Evolutionary conservation across 2,329 filamentous ascomycete genomes (phyloP).

Genomic region (Xenoacremonium recifei): DNA sequence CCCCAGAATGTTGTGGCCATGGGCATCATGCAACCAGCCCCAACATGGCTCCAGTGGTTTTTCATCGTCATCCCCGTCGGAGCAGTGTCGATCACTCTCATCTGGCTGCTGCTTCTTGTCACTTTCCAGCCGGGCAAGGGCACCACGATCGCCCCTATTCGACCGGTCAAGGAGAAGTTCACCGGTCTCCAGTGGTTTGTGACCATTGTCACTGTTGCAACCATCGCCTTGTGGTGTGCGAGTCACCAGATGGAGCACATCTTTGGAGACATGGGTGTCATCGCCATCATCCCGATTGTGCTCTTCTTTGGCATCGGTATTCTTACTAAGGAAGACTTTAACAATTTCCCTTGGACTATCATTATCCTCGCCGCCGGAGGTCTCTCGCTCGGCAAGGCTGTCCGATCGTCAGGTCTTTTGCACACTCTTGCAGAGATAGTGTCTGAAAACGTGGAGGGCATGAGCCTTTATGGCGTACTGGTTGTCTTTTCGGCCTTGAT

Average conservation of each 20-base stretch:
- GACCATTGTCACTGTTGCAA: slow-evolving; percentile 74
- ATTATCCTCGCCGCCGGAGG: slow-evolving; percentile 97
- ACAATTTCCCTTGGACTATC: slow-evolving; percentile 99
- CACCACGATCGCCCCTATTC: slow-evolving; percentile 88
- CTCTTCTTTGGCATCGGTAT: slow-evolving; percentile 97
- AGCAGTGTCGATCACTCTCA: slow-evolving; percentile 80
- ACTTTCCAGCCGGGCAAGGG: slow-evolving; percentile 84
- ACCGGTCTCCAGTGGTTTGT: slow-evolving; percentile 93
- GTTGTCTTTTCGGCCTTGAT: slow-evolving; percentile 84
- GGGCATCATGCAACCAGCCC: slow-evolving; percentile 89
- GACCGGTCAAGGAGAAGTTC: slow-evolving; percentile 84
- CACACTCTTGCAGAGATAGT: slow-evolving; percentile 83
- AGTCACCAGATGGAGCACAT: slow-evolving; percentile 82
- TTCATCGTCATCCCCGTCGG: slow-evolving; percentile 93
- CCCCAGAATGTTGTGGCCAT: slow-evolving; percentile 97
- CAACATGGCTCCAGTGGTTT: slow-evolving; percentile 96
- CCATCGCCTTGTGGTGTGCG: slow-evolving; percentile 89
- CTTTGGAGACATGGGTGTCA: slow-evolving; percentile 97
- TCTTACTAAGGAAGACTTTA: slow-evolving; percentile 97
- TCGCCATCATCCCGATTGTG: slow-evolving; percentile 93
- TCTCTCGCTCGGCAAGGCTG: slow-evolving; percentile 87
- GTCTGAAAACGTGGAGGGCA: slow-evolving; percentile 67
- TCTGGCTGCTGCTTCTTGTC: slow-evolving; percentile 82
- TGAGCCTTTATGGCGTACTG: slow-evolving; percentile 83
- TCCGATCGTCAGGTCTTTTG: slow-evolving; percentile 87